Evolutionary conservation across 108 stramenopile genomes (phyloP).

Genomic region (Nitzschia putrida): DNA sequence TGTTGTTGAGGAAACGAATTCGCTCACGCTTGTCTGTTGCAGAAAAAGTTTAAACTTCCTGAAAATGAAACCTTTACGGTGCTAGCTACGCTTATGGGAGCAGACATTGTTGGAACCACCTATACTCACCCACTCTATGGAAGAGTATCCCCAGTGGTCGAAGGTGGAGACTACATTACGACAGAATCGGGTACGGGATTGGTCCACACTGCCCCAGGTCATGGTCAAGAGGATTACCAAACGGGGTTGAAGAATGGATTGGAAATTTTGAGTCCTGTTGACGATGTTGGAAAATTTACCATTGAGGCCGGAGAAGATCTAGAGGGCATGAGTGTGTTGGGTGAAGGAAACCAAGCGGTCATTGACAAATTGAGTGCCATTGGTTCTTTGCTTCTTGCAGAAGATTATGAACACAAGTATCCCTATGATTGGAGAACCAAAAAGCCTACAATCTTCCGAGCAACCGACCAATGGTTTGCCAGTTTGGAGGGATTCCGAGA

Average conservation of each 20-base stretch:
- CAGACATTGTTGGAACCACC: constrained; percentile 72
- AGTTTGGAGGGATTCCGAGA: constrained; percentile 93
- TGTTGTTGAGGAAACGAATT: too few relatives aligned
- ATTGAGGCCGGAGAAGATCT: constrained; percentile 89
- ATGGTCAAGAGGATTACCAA: constrained; percentile 97
- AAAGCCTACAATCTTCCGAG: constrained; percentile 97
- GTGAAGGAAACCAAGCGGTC: constrained; percentile 88
- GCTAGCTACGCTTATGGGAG: constrained; percentile 58
- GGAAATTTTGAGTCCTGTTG: constrained; percentile 88
- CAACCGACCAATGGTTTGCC: constrained; percentile 99
- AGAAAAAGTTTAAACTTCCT: constrained; percentile 70
- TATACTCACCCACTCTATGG: constrained; percentile 87
- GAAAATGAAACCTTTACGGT: constrained; percentile 72
- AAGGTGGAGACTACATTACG: constrained; percentile 97
- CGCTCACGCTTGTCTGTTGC: background rate
- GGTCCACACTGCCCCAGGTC: constrained; percentile 99
- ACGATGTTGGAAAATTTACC: constrained; percentile 93
- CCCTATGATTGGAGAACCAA: constrained; percentile 99
- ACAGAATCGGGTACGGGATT: constrained; percentile 97
- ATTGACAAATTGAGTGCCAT: constrained; percentile 77
- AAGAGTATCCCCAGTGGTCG: constrained; percentile 77
- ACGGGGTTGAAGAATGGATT: constrained; percentile 86
- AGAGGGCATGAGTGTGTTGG: constrained; percentile 82
- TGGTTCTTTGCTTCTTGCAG: constrained; percentile 79
- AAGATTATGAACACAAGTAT: constrained; percentile 97